Evolutionary conservation across 495 filamentous ascomycete genomes (phyloP).

Genomic region (Penicillium mononematosum): DNA sequence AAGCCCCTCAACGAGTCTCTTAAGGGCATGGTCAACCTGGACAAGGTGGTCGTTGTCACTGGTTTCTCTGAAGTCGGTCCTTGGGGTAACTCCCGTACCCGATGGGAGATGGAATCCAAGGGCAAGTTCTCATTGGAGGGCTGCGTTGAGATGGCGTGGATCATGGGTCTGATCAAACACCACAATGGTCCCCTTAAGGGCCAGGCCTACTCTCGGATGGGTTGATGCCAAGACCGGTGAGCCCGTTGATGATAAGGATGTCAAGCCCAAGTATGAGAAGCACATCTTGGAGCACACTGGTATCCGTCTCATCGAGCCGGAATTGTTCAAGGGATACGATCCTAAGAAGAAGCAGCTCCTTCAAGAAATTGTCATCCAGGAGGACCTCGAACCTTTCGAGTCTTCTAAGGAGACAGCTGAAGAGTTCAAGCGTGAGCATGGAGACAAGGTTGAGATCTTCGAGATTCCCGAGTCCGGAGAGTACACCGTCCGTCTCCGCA

Average conservation of each 20-base stretch:
- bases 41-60: conserved; percentile 95
- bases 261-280: conserved; percentile 96
- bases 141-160: conserved; percentile 99
- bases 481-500: conserved; percentile 89
- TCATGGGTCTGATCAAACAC: conserved; percentile 99
- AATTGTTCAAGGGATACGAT: conserved; percentile 96
- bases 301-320: conserved; percentile 96
- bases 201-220: conserved; percentile 94
- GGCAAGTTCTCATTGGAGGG: conserved; percentile 97
- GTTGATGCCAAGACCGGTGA: conserved; percentile 92
- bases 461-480: conserved; percentile 94
- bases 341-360: conserved; percentile 97
- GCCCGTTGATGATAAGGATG: conserved; percentile 95
- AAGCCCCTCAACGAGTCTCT: conserved; percentile 82
- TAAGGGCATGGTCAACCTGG: conserved; percentile 97
- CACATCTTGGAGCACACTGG: conserved; percentile 93
- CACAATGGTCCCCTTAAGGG: conserved; percentile 98
- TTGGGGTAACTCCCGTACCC: conserved; percentile 96
- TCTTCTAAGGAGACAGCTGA: conserved; percentile 94
- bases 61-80: conserved; percentile 96
- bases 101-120: conserved; percentile 99
- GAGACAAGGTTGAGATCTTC: conserved; percentile 96
- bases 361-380: conserved; percentile 94
- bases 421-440: conserved; percentile 95
- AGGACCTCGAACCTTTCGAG: conserved; percentile 96